Evolutionary conservation across 768 basidiomycete genomes (phyloP).

Genomic region (Pleurotus djamor): DNA sequence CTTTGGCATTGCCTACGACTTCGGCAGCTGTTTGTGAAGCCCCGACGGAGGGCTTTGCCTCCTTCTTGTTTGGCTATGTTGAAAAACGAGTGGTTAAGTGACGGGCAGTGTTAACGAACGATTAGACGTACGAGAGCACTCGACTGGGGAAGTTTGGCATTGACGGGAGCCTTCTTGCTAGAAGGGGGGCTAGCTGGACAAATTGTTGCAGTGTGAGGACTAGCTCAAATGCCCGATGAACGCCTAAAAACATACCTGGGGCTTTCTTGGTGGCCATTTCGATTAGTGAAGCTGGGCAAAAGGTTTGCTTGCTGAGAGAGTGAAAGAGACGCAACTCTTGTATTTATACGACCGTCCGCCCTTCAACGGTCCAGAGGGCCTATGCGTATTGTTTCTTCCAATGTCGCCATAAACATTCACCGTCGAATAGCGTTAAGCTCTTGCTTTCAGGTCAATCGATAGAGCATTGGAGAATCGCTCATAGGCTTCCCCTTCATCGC

Average conservation of each 20-base stretch:
- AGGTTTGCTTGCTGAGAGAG: neutral
- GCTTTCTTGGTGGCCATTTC: constrained; percentile 6
- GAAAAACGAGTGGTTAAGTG: neutral
- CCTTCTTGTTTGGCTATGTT: neutral
- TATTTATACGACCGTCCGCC: neutral
- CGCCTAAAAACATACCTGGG: neutral
- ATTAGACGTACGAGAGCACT: neutral
- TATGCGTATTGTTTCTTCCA: neutral
- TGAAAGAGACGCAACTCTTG: neutral
- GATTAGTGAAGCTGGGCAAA: neutral
- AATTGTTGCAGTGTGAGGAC: neutral
- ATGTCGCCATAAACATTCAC: neutral
- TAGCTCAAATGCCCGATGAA: neutral
- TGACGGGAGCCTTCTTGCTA: constrained; percentile 1
- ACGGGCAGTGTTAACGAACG: neutral
- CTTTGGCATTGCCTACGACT: neutral
- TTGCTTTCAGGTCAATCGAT: neutral
- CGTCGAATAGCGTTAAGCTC: constrained; percentile 5
- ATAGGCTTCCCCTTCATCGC: neutral
- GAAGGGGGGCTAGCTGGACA: neutral
- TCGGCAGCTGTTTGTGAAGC: neutral
- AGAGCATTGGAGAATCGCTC: neutral
- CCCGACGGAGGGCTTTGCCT: neutral
- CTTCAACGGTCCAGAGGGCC: neutral
- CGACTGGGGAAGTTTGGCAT: neutral